These are phyloP conservation scores for Tricholoma sp. DNA, from an alignment of 768 basidiomycete species.

Conservation along the genomic window DNA sequence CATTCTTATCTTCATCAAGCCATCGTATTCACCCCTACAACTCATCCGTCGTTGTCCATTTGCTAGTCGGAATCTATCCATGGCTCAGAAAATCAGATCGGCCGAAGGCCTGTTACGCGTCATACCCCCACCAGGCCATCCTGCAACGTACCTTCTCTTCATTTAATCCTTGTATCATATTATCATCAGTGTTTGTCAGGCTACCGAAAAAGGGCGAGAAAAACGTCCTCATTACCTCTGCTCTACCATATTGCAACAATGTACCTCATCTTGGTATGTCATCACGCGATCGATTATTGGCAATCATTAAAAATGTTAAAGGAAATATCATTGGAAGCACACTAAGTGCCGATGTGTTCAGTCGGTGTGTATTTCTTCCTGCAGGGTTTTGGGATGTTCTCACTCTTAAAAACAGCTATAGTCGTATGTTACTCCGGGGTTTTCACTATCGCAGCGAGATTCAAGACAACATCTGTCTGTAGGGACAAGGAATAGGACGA, in stretches of 20 bases:
- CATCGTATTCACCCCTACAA: not conserved
- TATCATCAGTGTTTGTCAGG: conserved; percentile 21
- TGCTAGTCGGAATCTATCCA: conserved; percentile 13
- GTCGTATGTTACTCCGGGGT: conserved; percentile 31
- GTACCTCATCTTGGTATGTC: conserved; percentile 87
- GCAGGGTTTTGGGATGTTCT: not conserved
- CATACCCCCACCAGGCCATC: conserved; percentile 47
- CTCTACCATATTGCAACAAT: conserved; percentile 95
- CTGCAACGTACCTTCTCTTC: conserved; percentile 37
- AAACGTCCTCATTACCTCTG: conserved; percentile 91
- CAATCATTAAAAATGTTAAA: conserved; percentile 14
- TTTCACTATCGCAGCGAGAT: not conserved
- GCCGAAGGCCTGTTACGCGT: conserved; percentile 45
- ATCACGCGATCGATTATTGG: conserved; percentile 4
- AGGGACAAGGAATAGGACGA: conserved; percentile 81
- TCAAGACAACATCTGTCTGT: not conserved
- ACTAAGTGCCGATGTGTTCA: conserved; percentile 95
- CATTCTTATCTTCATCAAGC: not conserved
- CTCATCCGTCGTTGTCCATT: not conserved
- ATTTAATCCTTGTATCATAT: conserved; percentile 8
- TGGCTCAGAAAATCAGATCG: conserved; percentile 52
- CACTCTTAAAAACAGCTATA: conserved; percentile 43
- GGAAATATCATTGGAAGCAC: conserved; percentile 95
- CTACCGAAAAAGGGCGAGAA: conserved; percentile 79
- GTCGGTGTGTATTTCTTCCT: conserved; percentile 55